These are phyloP conservation scores for Alternaria angustiovoidea DNA, from an alignment of 2,329 filamentous ascomycete species.

Conservation along the genomic window DNA sequence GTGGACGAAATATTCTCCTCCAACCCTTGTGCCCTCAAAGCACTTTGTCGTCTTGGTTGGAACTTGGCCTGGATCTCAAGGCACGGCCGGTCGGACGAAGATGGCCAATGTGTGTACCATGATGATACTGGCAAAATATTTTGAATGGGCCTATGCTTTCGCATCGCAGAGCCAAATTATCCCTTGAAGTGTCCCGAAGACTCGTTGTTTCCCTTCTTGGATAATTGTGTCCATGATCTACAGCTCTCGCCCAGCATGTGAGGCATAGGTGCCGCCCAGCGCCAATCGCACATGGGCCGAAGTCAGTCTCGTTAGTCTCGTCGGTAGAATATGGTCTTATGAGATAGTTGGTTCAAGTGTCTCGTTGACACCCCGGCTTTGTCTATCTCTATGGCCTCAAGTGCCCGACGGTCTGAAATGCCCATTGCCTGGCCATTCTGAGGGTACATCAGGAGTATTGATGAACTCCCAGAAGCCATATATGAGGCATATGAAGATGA, in stretches of 20 bases:
- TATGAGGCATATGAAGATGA: conserved; percentile 38
- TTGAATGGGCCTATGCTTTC: too few species aligned
- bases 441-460: conserved; percentile 22
- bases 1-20: neutral
- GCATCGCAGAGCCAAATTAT: neutral
- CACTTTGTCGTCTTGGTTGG: neutral
- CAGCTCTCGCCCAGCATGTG: neutral
- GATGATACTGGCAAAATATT: neutral
- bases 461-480: conserved; percentile 45
- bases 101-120: neutral
- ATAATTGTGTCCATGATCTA: neutral
- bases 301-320: neutral
- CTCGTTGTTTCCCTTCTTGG: neutral
- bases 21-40: neutral
- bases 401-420: conserved; percentile 1
- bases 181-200: neutral
- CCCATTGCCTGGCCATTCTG: conserved; percentile 15
- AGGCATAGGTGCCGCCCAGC: neutral
- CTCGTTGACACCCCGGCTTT: neutral
- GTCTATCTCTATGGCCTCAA: neutral
- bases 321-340: neutral
- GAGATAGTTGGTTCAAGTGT: neutral
- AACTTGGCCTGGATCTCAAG: neutral
- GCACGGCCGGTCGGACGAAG: neutral
- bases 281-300: neutral